These are phyloP conservation scores for Linum trigynum DNA, from an alignment of 345 rosid species.

Conservation along the genomic window DNA sequence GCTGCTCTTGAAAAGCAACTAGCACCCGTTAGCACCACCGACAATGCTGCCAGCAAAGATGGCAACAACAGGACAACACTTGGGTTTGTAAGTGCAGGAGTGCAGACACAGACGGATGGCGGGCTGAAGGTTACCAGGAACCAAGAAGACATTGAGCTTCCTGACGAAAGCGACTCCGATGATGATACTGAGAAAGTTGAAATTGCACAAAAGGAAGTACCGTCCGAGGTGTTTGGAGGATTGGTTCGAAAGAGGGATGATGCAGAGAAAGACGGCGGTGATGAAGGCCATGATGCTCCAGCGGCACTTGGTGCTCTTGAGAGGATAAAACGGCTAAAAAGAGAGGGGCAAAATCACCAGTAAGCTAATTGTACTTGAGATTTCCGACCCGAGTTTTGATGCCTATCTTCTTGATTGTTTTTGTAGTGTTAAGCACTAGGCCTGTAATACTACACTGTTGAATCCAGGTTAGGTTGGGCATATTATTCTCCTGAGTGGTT, in stretches of 20 bases:
- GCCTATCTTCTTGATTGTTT: too few relatives aligned
- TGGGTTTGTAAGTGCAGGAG: conserved; percentile 94
- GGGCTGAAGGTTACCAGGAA: conserved; percentile 34
- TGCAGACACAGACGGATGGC: conserved; percentile 50
- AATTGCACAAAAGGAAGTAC: conserved; percentile 74
- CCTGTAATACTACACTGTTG: too few relatives aligned
- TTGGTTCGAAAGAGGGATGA: conserved; percentile 61
- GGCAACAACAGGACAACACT: conserved; percentile 29
- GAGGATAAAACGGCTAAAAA: conserved; percentile 67
- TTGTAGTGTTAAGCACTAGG: too few relatives aligned
- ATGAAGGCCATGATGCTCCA: conserved; percentile 23
- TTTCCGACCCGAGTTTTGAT: too few relatives aligned
- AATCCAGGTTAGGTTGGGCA: too few relatives aligned
- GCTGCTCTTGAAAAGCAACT: conserved; percentile 80
- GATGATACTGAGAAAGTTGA: conserved; percentile 48
- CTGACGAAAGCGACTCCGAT: conserved; percentile 69
- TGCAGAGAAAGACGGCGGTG: conserved; percentile 19
- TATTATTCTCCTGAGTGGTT: too few relatives aligned
- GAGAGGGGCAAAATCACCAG: not conserved
- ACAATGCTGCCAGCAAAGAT: conserved; percentile 34
- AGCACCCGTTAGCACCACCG: conserved; percentile 23
- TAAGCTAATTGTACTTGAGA: too few relatives aligned
- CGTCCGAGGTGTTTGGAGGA: conserved; percentile 75
- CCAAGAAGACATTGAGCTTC: conserved; percentile 77
- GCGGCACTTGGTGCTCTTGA: conserved; percentile 68